Evolutionary conservation across 192 early-diverging fungal genomes (phyloP).

Genomic region (Haplosporangium gracile): DNA sequence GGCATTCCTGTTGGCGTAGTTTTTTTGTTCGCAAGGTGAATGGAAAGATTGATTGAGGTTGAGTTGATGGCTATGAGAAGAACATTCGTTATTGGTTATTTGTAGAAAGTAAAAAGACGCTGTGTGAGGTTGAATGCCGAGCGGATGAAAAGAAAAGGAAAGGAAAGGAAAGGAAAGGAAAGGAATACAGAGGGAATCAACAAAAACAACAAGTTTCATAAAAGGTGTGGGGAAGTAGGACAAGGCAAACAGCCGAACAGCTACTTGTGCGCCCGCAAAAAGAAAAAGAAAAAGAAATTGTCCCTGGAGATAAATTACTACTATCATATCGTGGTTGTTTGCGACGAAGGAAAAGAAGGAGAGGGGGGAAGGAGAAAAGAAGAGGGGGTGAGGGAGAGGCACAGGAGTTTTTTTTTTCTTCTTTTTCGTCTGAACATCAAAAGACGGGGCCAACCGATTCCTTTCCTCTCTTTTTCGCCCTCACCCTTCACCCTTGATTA

Average conservation of each 20-base stretch:
- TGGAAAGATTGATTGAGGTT: background rate
- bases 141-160: background rate
- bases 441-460: too few relatives aligned
- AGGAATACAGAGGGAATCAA: background rate
- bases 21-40: background rate
- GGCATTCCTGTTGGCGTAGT: background rate
- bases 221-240: background rate
- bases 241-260: background rate
- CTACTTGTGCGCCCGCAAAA: background rate
- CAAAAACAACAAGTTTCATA: background rate
- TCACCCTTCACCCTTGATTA: too few relatives aligned
- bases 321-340: background rate
- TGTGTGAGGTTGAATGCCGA: background rate
- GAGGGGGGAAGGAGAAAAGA: background rate
- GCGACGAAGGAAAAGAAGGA: background rate
- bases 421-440: too few relatives aligned
- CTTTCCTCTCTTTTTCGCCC: too few relatives aligned
- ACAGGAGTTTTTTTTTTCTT: too few relatives aligned
- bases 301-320: background rate
- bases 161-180: background rate
- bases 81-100: background rate
- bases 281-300: background rate
- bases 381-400: too few relatives aligned
- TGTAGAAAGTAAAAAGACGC: background rate
- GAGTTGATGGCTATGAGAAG: too few relatives aligned